These are phyloP conservation scores for Venturia pyrina DNA, from an alignment of 2,329 filamentous ascomycete species.

Conservation along the genomic window DNA sequence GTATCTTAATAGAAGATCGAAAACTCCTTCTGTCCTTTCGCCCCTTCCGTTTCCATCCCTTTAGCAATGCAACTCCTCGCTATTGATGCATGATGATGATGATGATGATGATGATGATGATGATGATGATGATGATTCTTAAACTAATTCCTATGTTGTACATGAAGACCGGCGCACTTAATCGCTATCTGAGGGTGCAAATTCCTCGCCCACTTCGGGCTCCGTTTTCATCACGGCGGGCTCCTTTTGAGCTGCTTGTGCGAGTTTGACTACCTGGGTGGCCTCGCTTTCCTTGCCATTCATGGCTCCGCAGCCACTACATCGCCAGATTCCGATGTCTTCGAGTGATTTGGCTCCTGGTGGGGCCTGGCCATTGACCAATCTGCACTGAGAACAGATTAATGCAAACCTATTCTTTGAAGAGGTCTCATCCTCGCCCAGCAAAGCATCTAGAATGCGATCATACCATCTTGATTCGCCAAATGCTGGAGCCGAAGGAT, in stretches of 20 bases:
- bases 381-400: constrained; percentile 69
- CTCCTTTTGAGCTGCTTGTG: neutral
- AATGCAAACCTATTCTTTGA: constrained; percentile 84
- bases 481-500: constrained; percentile 24
- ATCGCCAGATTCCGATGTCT: constrained; percentile 81
- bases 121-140: neutral
- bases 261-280: constrained; percentile 2
- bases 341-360: constrained; percentile 68
- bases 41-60: neutral
- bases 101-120: too few species aligned
- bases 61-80: neutral
- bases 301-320: constrained; percentile 68
- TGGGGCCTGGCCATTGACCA: constrained; percentile 93
- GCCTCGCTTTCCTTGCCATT: constrained; percentile 73
- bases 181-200: constrained; percentile 2
- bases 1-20: neutral
- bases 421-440: constrained; percentile 90
- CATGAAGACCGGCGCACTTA: neutral
- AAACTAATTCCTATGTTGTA: neutral
- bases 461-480: constrained; percentile 78
- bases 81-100: neutral
- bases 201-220: constrained; percentile 1
- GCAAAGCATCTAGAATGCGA: constrained; percentile 77
- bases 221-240: neutral
- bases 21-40: neutral